Base-by-base conservation (phyloP, 768 basidiomycete genomes). In the Podaxis pistillaris region DNA sequence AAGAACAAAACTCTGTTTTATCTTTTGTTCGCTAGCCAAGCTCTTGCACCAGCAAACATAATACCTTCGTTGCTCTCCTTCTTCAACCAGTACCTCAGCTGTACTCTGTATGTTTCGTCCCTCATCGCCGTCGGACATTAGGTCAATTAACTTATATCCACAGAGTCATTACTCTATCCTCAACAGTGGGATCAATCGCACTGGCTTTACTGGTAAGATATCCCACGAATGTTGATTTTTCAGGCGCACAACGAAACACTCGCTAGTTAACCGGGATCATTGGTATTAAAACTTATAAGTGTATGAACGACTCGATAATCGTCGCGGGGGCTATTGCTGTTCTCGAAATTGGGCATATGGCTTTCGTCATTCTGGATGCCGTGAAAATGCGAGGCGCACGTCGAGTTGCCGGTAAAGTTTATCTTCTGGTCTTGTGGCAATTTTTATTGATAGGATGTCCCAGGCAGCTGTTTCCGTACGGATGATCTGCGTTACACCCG, bases 221-320 rank as follows among this genome's bases (percentile, higher is more conserved):
- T 17, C 4, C 59, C 56, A 26, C 13, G 8, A 22, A 9, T 54
- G 36, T 22, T 15, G 8, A 56, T 40, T 26, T n/a, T 9, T 19
- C 17, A 1, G 9, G 24, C 19, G 13, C 9, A 33, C 26, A 26
- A 11, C 9, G 24, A 47, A 52, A 60, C 36, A 44, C 33, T 46
- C 36, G 9, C 8, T 58, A 88, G 88, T 79, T 88, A 46, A 81
- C 85, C 0, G 86, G 86, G 33, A 83, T 88, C 33, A 75, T 87
- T 37, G 88, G 88, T 13, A 75, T 84, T 67, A 90, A 90, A 69
- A 86, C 83, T 7, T 89, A 88, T 66, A 82, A 81, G 67, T 89
- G 86, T 67, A 72, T 88, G 64, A 81, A 85, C 69, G 81, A 83
- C 62, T 81, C 85, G n/a, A 77, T 77, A n/a, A 65, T 84, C 58